Conservation (phyloP, 139 green algal genomes). For the Volvox africanus region DNA sequence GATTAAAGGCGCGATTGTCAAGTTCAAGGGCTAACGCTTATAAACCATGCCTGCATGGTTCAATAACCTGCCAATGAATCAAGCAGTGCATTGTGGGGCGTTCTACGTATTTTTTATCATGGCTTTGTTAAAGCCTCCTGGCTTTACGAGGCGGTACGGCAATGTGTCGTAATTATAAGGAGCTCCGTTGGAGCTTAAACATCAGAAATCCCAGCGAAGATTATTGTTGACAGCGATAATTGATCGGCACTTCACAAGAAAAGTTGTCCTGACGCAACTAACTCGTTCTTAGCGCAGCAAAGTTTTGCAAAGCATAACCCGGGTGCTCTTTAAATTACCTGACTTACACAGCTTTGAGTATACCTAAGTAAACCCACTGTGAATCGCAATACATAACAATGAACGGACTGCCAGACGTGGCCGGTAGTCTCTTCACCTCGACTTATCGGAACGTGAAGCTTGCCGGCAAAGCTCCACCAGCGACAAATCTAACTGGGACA, state of each 20-base stretch:
- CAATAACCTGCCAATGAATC: too few species aligned
- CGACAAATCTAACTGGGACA: slow-evolving; percentile 62
- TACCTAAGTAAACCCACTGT: not conserved
- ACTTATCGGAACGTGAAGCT: slow-evolving; percentile 76
- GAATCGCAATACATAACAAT: not conserved
- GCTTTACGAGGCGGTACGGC: too few species aligned
- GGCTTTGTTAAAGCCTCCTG: too few species aligned
- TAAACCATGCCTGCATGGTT: too few species aligned
- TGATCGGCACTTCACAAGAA: not conserved
- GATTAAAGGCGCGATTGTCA: too few species aligned
- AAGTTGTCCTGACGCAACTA: too few species aligned
- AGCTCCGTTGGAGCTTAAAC: not conserved
- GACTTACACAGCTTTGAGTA: not conserved
- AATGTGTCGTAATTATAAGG: not conserved
- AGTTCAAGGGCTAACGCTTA: too few species aligned
- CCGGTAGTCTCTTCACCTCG: slow-evolving; percentile 73
- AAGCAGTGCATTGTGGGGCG: too few species aligned
- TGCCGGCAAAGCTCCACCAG: slow-evolving; percentile 58
- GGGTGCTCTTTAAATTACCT: not conserved
- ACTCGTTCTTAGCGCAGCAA: not conserved
- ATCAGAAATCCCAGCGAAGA: not conserved
- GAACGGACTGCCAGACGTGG: slow-evolving; percentile 66
- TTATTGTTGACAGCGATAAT: not conserved
- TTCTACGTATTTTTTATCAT: too few species aligned
- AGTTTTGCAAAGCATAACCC: not conserved